Conservation (phyloP, 75 land plant genomes). For the Azolla pinnata region DNA sequence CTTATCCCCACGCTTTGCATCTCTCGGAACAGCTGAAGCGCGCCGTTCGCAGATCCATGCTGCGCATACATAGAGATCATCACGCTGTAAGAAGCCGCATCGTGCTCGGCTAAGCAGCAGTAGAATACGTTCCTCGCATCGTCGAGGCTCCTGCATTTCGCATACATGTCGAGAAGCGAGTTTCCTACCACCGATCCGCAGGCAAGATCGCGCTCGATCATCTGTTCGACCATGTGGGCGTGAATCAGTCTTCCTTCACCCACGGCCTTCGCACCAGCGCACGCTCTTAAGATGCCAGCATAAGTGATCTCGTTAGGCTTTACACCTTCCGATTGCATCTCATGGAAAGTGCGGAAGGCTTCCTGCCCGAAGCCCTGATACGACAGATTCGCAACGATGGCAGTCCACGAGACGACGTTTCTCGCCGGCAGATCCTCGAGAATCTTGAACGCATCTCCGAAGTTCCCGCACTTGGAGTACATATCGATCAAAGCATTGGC, state of each 20-base stretch:
- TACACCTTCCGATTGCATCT: conserved; percentile 25
- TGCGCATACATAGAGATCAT: too few relatives aligned
- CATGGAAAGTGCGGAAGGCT: conserved; percentile 22
- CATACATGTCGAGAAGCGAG: conserved; percentile 37
- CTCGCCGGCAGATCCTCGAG: conserved; percentile 24
- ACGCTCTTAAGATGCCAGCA: conserved; percentile 42
- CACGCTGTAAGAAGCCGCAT: too few relatives aligned
- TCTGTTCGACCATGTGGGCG: conserved; percentile 17
- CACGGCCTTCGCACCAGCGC: conserved; percentile 13
- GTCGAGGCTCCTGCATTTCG: conserved; percentile 28
- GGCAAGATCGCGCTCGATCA: conserved; percentile 9
- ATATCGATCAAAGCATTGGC: conserved; percentile 41
- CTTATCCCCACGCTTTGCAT: too few relatives aligned
- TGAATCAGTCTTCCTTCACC: conserved; percentile 26
- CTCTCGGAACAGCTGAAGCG: too few relatives aligned
- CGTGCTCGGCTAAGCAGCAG: too few relatives aligned
- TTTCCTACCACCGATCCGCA: conserved; percentile 22
- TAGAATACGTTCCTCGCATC: conserved; percentile 38
- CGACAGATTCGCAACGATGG: conserved; percentile 39
- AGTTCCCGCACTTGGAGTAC: conserved; percentile 31
- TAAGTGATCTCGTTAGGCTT: conserved; percentile 44
- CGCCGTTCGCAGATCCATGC: too few relatives aligned
- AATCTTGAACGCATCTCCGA: conserved; percentile 19
- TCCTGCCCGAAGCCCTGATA: conserved; percentile 13
- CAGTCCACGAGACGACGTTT: conserved; percentile 51